A percentile compares a stretch with the other conserved stretches of the same genome.
Conservation (phyloP, 192 early-diverging fungal genomes). For the Lunasporangiospora selenospora region DNA sequence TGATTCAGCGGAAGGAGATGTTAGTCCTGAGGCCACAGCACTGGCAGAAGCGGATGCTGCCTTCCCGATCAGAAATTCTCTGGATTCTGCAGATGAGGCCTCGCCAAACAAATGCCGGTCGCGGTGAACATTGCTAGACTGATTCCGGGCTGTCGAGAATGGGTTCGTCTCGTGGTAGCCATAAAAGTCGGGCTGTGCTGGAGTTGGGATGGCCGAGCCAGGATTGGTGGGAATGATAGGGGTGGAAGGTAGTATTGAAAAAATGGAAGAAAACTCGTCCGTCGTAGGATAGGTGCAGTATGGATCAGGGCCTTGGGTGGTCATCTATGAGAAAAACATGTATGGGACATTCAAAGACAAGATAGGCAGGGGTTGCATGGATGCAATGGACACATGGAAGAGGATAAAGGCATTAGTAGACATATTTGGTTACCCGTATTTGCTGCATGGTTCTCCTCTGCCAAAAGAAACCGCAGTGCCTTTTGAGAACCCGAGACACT, state of each 20-base stretch:
- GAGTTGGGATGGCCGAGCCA: constrained; percentile 19
- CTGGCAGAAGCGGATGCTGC: neutral
- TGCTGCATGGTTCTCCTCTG: no score
- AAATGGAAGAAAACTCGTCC: constrained; percentile 54
- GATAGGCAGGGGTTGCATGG: neutral
- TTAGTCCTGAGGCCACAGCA: no score
- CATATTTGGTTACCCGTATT: no score
- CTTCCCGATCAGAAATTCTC: constrained; percentile 14
- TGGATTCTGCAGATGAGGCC: constrained; percentile 26
- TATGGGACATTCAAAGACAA: neutral
- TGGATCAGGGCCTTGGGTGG: constrained; percentile 53
- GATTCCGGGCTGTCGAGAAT: constrained; percentile 33
- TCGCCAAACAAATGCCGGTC: constrained; percentile 43
- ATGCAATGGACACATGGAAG: neutral
- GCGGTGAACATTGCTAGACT: constrained; percentile 6
- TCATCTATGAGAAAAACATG: constrained; percentile 38
- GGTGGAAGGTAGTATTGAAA: constrained; percentile 53
- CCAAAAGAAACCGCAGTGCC: no score
- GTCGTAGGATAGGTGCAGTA: constrained; percentile 54
- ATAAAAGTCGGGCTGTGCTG: constrained; percentile 36
- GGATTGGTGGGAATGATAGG: constrained; percentile 44
- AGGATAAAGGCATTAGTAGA: neutral
- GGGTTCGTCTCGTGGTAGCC: constrained; percentile 37
- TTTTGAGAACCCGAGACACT: no score
- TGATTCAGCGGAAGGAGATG: no score